Percentiles rank a stretch among this genome's conserved stretches.
Evolutionary conservation across 164 flowering plant species (phyloP).

Genomic region (Aristolochia fimbriata): DNA sequence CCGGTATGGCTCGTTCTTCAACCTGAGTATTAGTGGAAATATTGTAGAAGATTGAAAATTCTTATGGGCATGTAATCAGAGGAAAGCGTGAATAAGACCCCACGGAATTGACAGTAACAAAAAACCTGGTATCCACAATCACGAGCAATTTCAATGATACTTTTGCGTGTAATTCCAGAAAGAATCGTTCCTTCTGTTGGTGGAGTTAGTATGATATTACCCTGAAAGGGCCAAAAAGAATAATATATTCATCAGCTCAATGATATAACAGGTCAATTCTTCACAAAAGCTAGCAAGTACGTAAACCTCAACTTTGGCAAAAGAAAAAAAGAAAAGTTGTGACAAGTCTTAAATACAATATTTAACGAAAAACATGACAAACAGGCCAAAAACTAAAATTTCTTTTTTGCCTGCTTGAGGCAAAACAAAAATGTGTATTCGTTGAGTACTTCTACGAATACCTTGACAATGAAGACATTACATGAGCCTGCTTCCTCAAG

Average conservation of each 20-base stretch:
- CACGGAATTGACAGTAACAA: background rate
- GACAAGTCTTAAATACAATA: too few species aligned
- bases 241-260: too few species aligned
- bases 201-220: constrained; percentile 58
- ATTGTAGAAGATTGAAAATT: background rate
- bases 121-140: constrained; percentile 60
- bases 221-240: constrained; percentile 26
- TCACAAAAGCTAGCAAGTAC: too few species aligned
- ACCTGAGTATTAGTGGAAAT: constrained; percentile 31
- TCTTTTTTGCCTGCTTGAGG: too few species aligned
- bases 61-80: background rate
- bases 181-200: constrained; percentile 67
- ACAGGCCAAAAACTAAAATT: too few species aligned
- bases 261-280: too few species aligned
- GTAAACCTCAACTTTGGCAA: too few species aligned
- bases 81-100: background rate
- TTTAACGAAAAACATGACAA: too few species aligned
- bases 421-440: too few species aligned
- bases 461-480: constrained; percentile 64
- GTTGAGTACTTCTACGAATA: constrained; percentile 12
- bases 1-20: constrained; percentile 53
- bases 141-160: constrained; percentile 65
- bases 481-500: constrained; percentile 63
- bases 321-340: too few species aligned
- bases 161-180: constrained; percentile 67